Base-by-base conservation (phyloP, 768 basidiomycete genomes). In the Sutorius australiensis region DNA sequence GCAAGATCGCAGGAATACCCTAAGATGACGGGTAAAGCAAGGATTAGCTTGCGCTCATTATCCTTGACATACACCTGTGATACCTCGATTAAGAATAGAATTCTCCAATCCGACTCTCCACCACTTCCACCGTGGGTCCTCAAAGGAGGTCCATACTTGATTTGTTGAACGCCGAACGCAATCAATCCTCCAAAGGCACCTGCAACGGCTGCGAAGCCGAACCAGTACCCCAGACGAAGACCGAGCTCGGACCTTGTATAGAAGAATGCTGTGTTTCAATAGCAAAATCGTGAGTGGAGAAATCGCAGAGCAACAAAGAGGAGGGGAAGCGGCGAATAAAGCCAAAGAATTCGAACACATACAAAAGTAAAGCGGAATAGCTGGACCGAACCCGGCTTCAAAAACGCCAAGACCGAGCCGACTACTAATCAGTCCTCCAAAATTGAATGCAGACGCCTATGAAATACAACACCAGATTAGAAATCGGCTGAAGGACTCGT, bases 181-280 rank as follows among this genome's bases (percentile, higher is more conserved):
- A 92, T 80, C 41, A 91, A 71, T n/a, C 90, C 89, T 13, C 89
- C 88, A 54, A 92, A 92, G 6, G 90, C 90, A 21, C 89, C 89
- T 5, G 90, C 87, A 5, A 89, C 81, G 3, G 89, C 88, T 5
- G 89, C 88, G 63, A 90, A 92, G 9, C 86, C 86, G 55, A 90
- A 92, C 86, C 87, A 90, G 60, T 87, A 81, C 2, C 86, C 87
- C 78, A 86, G 79, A 72, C 89, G 80, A 44, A 87, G 67, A 28
- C 89, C 89, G 59, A 91, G 77, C 63, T 91, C 89, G 5, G 74
- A 59, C 60, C 81, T 86, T 1, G 88, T 91, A 63, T 91, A 91
- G 64, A 86, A 91, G 53, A 87, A 77, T 0, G 88, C 88, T 90
- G n/a, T 6, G n/a, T 33, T 6, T 60, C 3, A 17, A 19, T 43